Evolutionary conservation across 345 rosid species (phyloP).

Genomic region (Acer negundo): DNA sequence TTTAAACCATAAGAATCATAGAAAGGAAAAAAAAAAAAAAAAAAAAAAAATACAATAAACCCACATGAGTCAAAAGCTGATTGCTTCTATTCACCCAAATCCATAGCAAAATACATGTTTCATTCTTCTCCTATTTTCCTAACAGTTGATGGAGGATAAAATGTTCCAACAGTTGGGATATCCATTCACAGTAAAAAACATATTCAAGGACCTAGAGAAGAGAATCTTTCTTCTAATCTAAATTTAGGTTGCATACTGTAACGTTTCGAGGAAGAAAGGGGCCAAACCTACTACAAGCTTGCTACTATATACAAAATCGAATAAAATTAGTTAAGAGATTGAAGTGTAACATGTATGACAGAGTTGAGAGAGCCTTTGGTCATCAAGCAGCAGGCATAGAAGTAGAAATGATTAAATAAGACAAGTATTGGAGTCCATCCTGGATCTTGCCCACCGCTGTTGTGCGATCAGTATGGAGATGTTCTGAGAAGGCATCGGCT

Average conservation of each 20-base stretch:
- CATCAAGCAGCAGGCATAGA: conserved; percentile 66
- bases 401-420: conserved; percentile 67
- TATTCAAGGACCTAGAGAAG: background rate
- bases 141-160: background rate
- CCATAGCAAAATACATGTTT: background rate
- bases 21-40: background rate
- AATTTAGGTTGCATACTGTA: conserved; percentile 7
- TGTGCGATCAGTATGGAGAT: conserved; percentile 51
- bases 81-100: background rate
- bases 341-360: background rate
- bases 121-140: background rate
- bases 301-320: conserved; percentile 30
- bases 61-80: background rate
- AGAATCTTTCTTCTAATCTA: background rate
- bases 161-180: background rate
- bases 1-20: background rate
- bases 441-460: conserved; percentile 71
- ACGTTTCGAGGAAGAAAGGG: background rate
- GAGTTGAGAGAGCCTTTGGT: background rate
- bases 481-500: conserved; percentile 59
- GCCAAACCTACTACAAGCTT: conserved; percentile 9
- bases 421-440: conserved; percentile 76
- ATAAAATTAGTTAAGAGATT: background rate
- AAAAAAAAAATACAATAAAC: background rate
- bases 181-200: background rate